Evolutionary conservation across 129 eudicot genomes (phyloP).

Genomic region (Lonicera japonica): DNA sequence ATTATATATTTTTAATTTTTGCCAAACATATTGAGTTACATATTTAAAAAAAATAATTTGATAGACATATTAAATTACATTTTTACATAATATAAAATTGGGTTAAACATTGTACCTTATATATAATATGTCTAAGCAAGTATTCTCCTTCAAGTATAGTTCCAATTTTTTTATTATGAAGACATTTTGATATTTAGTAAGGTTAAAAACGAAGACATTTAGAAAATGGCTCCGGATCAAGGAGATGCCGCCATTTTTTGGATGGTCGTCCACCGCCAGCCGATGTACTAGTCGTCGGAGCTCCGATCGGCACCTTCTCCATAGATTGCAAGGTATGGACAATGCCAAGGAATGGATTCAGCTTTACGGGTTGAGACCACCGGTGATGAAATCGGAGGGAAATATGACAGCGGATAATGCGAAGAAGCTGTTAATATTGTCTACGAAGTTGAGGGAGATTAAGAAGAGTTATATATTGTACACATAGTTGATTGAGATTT

Average conservation of each 20-base stretch:
- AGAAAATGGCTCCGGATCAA: conserved; percentile 51
- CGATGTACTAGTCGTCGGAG: conserved; percentile 23
- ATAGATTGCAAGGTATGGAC: conserved; percentile 50
- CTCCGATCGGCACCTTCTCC: conserved; percentile 34
- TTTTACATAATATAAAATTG: too few species aligned
- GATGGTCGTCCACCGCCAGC: conserved; percentile 37
- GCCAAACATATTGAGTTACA: too few species aligned
- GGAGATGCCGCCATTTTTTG: conserved; percentile 47
- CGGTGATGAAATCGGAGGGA: conserved; percentile 21
- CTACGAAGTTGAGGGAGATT: conserved; percentile 34
- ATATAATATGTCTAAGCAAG: too few species aligned
- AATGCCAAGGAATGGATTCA: conserved; percentile 40
- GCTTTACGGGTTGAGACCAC: conserved; percentile 58
- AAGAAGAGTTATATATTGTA: conserved; percentile 37
- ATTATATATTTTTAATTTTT: too few species aligned
- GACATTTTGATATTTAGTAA: too few species aligned
- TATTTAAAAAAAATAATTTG: too few species aligned
- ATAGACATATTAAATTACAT: too few species aligned
- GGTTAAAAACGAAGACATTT: too few species aligned
- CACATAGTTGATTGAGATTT: conserved; percentile 48
- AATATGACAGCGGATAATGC: conserved; percentile 64
- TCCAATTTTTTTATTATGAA: too few species aligned
- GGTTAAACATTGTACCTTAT: too few species aligned
- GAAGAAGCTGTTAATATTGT: conserved; percentile 54
- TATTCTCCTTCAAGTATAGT: too few species aligned